Evolutionary conservation across 176 grass and related monocot species (phyloP), one percentile per base, ranked within the genome.

Genomic region (Leersia perrieri): DNA sequence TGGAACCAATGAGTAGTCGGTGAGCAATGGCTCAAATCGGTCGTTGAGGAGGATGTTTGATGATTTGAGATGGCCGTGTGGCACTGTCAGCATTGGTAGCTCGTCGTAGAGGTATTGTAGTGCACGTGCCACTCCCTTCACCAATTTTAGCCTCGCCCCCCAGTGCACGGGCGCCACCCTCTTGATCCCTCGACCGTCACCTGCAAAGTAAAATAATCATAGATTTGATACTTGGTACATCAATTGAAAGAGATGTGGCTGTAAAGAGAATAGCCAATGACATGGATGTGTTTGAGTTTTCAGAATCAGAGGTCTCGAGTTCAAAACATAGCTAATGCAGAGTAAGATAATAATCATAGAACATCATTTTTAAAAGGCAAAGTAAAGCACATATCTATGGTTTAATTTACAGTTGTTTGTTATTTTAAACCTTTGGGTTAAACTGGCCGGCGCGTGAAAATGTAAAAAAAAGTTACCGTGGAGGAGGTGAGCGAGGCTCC

Each of bases 11-110:
- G 92, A 84, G 53, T 93, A 99, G 82, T 99, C 96, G 11, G 84
- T 89, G 5, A 99, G 89, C 33, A 95, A 87, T 14, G 96, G 90
- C 78, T 93, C 79, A 36, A 90, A 80, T 18, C 11, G 61, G 12
- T 28, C 79, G 62, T 68, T 41, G 39, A 99, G 90, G 12, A 99
- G 87, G 57, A 99, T 88, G 66, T 99, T 99, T 36, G 96, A 91
- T 1, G 90, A 86, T 83, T 90, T 95, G 88, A 99, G 82, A 85
- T 99, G 90, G 58, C 96, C 96, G 47, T 99, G 96, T 27, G 96
- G 96, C 47, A 99, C 96, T 16, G 80, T 89, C 3, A 99, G 79
- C 88, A 99, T 91, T n/a, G 89, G 77, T 27, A 99, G 88, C 91
- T 99, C 92, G 39, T 99, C 92, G 64, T 95, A 93, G n/a, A 99